A percentile compares a stretch with the other conserved stretches of the same genome.
phyloP scores from a whole-genome alignment of 306 rosid species.

The Dalbergia oliveri region DNA sequence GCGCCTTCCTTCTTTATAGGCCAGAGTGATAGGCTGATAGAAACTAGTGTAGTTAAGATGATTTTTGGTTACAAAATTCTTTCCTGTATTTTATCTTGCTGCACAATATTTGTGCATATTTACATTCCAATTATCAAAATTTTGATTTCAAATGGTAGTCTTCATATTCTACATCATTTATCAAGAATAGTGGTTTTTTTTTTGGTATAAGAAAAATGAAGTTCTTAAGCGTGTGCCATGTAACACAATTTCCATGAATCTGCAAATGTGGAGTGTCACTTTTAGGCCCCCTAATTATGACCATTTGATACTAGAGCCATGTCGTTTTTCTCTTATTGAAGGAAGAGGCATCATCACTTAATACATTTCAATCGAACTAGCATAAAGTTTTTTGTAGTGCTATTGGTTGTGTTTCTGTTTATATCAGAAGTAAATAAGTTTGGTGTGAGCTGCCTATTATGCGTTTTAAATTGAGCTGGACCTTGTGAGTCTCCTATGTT shows the following conservation, averaged over 20 bases:
- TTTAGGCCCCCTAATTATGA: background rate
- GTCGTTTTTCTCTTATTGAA: background rate
- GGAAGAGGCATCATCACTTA: background rate
- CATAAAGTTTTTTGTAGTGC: background rate
- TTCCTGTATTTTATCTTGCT: background rate
- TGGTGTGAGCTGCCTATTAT: background rate
- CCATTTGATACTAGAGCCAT: conserved; percentile 9
- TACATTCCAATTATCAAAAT: background rate
- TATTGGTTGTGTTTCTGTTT: conserved; percentile 2
- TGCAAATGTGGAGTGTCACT: conserved; percentile 7
- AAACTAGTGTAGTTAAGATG: background rate
- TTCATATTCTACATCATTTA: background rate
- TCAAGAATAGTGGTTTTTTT: background rate
- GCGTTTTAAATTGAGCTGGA: background rate
- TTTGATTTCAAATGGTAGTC: conserved; percentile 3
- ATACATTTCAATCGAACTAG: background rate
- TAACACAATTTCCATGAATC: conserved; percentile 19
- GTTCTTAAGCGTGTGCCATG: background rate
- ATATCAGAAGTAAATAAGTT: background rate
- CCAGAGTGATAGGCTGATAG: conserved; percentile 10
- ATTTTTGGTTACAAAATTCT: conserved; percentile 4
- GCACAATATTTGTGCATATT: conserved; percentile 3
- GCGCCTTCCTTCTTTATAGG: background rate
- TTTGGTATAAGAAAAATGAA: background rate
- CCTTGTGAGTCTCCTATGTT: background rate